Percentiles rank a stretch among this genome's conserved stretches.
phyloP scores from a whole-genome alignment of 768 basidiomycete species.

The Mrakia blollopis region DNA sequence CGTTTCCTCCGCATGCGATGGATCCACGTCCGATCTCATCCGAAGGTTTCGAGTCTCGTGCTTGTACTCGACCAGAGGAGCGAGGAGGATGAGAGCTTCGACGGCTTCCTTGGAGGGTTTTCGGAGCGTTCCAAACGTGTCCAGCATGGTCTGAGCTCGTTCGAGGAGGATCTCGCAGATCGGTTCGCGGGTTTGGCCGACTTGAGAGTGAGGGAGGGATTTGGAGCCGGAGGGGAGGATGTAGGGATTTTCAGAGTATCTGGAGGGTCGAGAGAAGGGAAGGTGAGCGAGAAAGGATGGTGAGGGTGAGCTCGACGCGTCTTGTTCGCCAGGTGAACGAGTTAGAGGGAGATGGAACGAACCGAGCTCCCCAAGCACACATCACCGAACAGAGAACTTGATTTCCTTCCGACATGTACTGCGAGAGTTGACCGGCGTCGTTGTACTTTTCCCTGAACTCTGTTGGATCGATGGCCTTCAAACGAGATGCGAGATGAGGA shows the following conservation, averaged over 20 bases:
- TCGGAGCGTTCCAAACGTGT: background rate
- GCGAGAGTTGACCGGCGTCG: background rate
- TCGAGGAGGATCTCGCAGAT: background rate
- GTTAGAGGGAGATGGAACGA: background rate
- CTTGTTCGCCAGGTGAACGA: background rate
- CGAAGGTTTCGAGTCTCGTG: constrained; percentile 78
- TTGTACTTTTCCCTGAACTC: background rate
- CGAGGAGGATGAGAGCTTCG: background rate
- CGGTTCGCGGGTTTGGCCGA: background rate
- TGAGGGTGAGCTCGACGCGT: too few species aligned
- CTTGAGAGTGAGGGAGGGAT: background rate
- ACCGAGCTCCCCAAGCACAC: constrained; percentile 7
- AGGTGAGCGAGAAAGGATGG: too few species aligned
- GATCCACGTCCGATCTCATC: constrained; percentile 72
- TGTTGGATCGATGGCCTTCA: background rate
- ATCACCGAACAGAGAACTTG: background rate
- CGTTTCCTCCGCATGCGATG: constrained; percentile 61
- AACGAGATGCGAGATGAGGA: background rate
- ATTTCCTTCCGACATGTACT: background rate
- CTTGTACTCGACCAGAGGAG: constrained; percentile 52
- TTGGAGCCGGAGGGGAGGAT: background rate
- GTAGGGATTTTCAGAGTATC: background rate
- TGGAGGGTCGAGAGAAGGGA: background rate
- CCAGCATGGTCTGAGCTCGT: background rate
- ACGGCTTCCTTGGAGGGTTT: background rate